Conservation (phyloP, 768 basidiomycete species). For the Chiua virens region DNA sequence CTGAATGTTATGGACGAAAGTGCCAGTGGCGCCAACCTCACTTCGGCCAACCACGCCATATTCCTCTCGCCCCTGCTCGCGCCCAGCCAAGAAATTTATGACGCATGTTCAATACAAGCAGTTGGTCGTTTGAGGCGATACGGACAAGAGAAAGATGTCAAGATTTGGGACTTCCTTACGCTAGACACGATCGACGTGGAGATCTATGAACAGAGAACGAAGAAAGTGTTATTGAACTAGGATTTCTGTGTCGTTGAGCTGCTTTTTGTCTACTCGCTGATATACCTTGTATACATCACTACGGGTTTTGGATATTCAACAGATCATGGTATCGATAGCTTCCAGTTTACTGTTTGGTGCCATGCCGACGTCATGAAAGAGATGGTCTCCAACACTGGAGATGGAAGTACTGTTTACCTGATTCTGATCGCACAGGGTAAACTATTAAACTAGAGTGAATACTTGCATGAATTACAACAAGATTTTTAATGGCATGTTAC, state of each 20-base stretch:
- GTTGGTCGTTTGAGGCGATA: conserved; percentile 82
- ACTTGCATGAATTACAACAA: conserved; percentile 12
- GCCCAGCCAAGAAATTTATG: conserved; percentile 78
- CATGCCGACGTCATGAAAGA: no score
- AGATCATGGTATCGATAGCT: not conserved
- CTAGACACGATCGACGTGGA: conserved; percentile 86
- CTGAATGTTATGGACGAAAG: conserved; percentile 94
- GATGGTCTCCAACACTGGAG: no score
- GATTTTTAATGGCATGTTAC: conserved; percentile 12
- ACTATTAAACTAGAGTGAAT: no score
- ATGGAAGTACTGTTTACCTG: no score
- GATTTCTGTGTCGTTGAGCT: not conserved
- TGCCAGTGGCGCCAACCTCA: conserved; percentile 91
- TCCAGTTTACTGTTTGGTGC: not conserved
- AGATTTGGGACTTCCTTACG: conserved; percentile 84
- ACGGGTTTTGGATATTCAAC: not conserved
- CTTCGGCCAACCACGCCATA: conserved; percentile 91
- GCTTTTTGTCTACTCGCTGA: conserved; percentile 3
- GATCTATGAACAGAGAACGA: conserved; percentile 59
- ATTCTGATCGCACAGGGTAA: no score
- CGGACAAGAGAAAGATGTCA: conserved; percentile 78
- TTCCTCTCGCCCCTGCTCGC: conserved; percentile 92
- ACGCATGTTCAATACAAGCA: conserved; percentile 80
- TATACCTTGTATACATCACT: conserved; percentile 8
- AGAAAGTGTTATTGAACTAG: conserved; percentile 26